Base-by-base conservation (phyloP, 768 basidiomycete genomes). In the Cubamyces sp. region DNA sequence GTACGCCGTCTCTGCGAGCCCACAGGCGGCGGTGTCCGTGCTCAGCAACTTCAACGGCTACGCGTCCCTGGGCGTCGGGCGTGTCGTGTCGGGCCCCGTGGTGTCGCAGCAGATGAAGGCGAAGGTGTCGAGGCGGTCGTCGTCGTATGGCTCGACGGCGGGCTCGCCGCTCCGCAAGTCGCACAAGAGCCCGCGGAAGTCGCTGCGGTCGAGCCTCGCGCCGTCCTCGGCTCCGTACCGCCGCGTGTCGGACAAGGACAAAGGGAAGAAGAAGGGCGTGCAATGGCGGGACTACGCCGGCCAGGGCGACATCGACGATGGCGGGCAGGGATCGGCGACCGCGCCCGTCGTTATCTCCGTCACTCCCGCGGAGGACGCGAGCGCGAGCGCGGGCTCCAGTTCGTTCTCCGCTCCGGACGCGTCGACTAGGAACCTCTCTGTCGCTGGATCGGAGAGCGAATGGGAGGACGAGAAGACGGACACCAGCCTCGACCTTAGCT, bases 381-480 rank as follows among this genome's bases (percentile, higher is more conserved):
- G 34, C 34, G 34, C 34, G 34, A 34, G 34, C 9, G 47, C 57
- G 7, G 61, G 65, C 61, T 80, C 81, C 18, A 71, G 70, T 25
- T 68, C 69, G 19, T 66, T 67, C 37, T 67, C 66, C n/a, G 48
- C 25, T 3, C 56, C 68, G 5, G 52, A 60, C 16, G 47, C 58
- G 25, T 60, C 56, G 8, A 47, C 52, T 16, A 66, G 71, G 1
- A 65, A 57, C 48, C 53, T 64, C n/a, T 70, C 71, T 19, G 25
- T 62, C 1, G 64, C 65, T 60, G 81, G 85, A 6, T 91, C 90
- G 5, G 91, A 93, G 67, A 92, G 88, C 72, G 92, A 94, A 59
- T 94, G 92, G 92, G 92, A 94, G 74, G 91, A 94, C 70, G 91
- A 93, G 70, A 90, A 84, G 76, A 91, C 89, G 0, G 91, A 94